phyloP scores from a whole-genome alignment of 768 basidiomycete species.

The Cantharellus cinnabarinus region DNA sequence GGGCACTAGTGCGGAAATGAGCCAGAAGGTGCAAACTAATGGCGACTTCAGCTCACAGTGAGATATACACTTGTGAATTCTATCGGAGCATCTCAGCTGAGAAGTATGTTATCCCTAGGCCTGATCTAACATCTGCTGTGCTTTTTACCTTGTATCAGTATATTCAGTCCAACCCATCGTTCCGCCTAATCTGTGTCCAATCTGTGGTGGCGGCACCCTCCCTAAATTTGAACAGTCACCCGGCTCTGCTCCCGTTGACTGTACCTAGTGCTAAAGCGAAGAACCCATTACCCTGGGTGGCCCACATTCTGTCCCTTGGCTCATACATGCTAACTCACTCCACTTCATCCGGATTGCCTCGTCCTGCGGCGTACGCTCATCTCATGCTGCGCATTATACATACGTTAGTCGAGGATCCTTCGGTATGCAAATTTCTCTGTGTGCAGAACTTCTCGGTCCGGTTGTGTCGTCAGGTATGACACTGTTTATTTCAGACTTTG shows the following conservation, averaged over 20 bases:
- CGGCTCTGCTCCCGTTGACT: too few species aligned
- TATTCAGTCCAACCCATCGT: constrained; percentile 28
- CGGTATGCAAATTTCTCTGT: constrained; percentile 28
- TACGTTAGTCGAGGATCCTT: constrained; percentile 28
- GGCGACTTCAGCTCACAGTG: too few species aligned
- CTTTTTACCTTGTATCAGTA: constrained; percentile 45
- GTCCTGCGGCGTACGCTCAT: constrained; percentile 41
- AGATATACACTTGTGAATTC: too few species aligned
- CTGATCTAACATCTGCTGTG: constrained; percentile 37
- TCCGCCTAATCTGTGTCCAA: constrained; percentile 25
- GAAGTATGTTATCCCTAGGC: constrained; percentile 28
- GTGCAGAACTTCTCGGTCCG: constrained; percentile 22
- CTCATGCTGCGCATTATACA: constrained; percentile 35
- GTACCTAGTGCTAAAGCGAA: too few species aligned
- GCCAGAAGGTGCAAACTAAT: too few species aligned
- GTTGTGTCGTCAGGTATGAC: constrained; percentile 41
- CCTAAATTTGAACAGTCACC: too few species aligned
- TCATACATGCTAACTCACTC: constrained; percentile 52
- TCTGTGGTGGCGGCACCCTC: background rate
- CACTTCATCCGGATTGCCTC: constrained; percentile 34
- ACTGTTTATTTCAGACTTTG: background rate
- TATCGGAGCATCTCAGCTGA: constrained; percentile 3
- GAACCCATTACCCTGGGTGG: too few species aligned
- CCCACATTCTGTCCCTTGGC: constrained; percentile 30
- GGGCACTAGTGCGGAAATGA: too few species aligned